Evolutionary conservation across 2,329 filamentous ascomycete genomes (phyloP).

Genomic region (Colletotrichum tamarilloi): DNA sequence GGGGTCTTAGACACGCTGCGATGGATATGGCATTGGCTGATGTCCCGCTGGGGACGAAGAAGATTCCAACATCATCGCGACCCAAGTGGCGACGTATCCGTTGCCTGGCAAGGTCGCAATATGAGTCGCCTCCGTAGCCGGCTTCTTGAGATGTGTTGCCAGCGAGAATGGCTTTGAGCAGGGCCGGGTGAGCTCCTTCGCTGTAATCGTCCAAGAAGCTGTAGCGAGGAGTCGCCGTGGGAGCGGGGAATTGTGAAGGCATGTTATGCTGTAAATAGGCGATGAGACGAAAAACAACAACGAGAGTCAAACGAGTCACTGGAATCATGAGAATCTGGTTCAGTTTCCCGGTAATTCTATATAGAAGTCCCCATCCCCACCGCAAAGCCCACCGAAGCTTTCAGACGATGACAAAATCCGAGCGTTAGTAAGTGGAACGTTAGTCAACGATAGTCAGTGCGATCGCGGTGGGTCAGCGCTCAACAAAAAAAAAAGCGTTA

Average conservation of each 20-base stretch:
- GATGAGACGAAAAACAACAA: not conserved
- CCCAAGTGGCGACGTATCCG: conserved; percentile 44
- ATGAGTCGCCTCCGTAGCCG: conserved; percentile 59
- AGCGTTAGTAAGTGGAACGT: conserved; percentile 31
- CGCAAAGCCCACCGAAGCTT: not conserved
- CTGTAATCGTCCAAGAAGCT: conserved; percentile 64
- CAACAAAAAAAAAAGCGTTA: not conserved
- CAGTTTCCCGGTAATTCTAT: not conserved
- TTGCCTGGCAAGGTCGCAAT: conserved; percentile 52
- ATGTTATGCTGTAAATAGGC: not conserved
- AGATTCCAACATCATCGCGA: conserved; percentile 56
- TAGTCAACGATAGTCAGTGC: conserved; percentile 27
- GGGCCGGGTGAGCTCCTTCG: conserved; percentile 61
- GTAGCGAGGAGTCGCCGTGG: conserved; percentile 42
- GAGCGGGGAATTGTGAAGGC: conserved; percentile 15
- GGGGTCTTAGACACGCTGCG: conserved; percentile 59
- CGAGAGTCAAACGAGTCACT: not conserved
- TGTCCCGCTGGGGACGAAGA: conserved; percentile 63
- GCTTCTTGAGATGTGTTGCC: conserved; percentile 58
- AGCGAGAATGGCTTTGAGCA: conserved; percentile 57
- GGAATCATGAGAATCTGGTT: not conserved
- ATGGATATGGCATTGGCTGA: conserved; percentile 64
- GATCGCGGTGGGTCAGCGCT: conserved; percentile 27
- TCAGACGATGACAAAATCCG: conserved; percentile 17
- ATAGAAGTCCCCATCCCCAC: not conserved